Base-by-base conservation (phyloP, 1,284 basidiomycete species). In the Coniferiporia sulphurascens region DNA sequence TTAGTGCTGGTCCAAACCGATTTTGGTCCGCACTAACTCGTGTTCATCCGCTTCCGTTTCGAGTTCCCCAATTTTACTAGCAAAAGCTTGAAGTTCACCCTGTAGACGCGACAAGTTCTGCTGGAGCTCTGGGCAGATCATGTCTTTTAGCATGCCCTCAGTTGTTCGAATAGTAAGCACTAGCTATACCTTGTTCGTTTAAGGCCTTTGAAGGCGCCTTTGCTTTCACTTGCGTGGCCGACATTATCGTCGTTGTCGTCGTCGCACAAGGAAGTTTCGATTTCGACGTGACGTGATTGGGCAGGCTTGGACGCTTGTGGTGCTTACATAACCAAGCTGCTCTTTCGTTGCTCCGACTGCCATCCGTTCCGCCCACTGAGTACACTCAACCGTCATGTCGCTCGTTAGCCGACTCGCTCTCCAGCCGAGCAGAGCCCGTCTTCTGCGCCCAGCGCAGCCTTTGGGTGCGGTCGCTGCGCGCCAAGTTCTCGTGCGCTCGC, bases 31-130 rank as follows among this genome's bases (percentile, higher is more conserved):
- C 8, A 76, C 81, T 63, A 64, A 89, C 90, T 78, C 78, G 72
- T 98, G 92, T 71, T 98, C 95, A 63, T 98, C 95, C 22, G 92
- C 84, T 70, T 98, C 95, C 65, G 87, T 83, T 73, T 98, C 95
- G 44, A 98, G 80, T 73, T 98, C 95, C 62, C 91, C 90, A 65
- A 97, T 94, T 76, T 98, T 98, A 63, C 85, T 81, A 32, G 93
- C 93, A 38, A 97, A 75, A 34, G 84, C 81, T 72, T 95, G 92
- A 45, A 96, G 76, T 58, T 96, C 93, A 74, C 80, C 89, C 69
- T 93, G 89, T 66, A 89, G 82, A 58, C 86, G 83, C 63, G 82
- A 76, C 66, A 87, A 91, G 55, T 77, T 86, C 72, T 87, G 84
- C 72, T 92, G 88, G 56, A 92, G 83, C 72, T 92, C 89, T 92